Base-by-base conservation (phyloP, 208 protist genomes). In the Leptomonas seymouri region DNA sequence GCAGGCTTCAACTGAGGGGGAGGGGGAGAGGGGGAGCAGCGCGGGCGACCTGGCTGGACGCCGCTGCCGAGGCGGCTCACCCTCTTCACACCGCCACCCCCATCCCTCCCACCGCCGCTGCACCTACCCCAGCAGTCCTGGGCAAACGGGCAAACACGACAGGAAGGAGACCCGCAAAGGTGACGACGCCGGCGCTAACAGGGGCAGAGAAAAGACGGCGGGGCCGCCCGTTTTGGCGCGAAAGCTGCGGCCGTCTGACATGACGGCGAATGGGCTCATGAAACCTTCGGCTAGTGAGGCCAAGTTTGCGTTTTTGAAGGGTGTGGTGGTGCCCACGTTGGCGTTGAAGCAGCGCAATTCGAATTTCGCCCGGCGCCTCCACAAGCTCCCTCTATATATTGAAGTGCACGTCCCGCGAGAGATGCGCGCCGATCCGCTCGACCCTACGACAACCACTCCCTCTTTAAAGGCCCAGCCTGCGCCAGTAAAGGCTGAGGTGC, bases 251-350 rank as follows among this genome's bases (percentile, higher is more conserved):
- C 0, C 21, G 16, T 55, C 48, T 2, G 6, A 0, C 31, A 15
- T 57, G 48, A 48, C 48, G 21, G 61, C 46, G 5, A 67, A 57
- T 23, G 45, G n/a, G 25, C 48, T 67, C 36, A 36, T 48, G n/a
- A 36, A 36, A 14, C 61, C 61, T 30, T 57, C 46, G 18, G n/a
- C 61, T 4, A 46, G 1, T 21, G 48, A 55, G 3, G 60, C 50
- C 25, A 67, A 72, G 41, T 82, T 86, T 64, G 69, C 81, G 14
- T 72, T 90, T 34, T 21, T 78, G 20, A 62, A 78, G 23, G 78
- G 75, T 34, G 71, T 75, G 31, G 59, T 90, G 8, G 58, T 86
- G 48, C 73, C 84, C 18, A 25, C 72, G 36, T 20, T 15, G 0
- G 67, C 76, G 49, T 68, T 90, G 61, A 44, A 59, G 50, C 71